These are phyloP conservation scores for Scutellospora calospora DNA, from an alignment of 371 early-diverging fungal species.

Conservation along the genomic window DNA sequence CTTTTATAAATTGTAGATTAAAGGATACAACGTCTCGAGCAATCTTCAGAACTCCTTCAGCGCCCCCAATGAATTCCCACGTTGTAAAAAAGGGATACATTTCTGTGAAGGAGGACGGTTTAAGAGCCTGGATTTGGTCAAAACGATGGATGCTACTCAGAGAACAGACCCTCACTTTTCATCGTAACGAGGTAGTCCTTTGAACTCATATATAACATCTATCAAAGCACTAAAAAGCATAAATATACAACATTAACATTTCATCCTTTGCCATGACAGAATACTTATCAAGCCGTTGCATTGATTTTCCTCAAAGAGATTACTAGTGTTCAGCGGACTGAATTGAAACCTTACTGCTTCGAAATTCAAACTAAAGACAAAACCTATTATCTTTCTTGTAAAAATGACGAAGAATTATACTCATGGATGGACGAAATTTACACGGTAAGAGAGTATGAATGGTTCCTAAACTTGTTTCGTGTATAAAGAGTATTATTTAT, in stretches of 20 bases:
- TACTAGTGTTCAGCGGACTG: slow-evolving; percentile 80
- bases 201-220: neutral
- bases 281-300: slow-evolving; percentile 73
- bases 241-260: neutral
- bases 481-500: neutral
- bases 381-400: slow-evolving; percentile 86
- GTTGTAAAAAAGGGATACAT: slow-evolving; percentile 87
- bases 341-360: slow-evolving; percentile 88
- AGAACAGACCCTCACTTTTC: slow-evolving; percentile 92
- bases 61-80: slow-evolving; percentile 17
- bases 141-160: slow-evolving; percentile 91
- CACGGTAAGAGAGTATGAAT: slow-evolving; percentile 56
- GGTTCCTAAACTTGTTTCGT: neutral
- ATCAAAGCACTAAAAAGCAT: neutral
- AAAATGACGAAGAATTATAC: slow-evolving; percentile 94
- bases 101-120: slow-evolving; percentile 89
- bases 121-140: slow-evolving; percentile 92
- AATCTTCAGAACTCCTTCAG: neutral
- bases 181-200: slow-evolving; percentile 83
- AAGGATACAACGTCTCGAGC: too few species aligned
- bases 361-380: slow-evolving; percentile 89
- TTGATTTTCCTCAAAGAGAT: slow-evolving; percentile 92
- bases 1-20: too few species aligned
- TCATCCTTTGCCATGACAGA: slow-evolving; percentile 53
- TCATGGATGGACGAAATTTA: slow-evolving; percentile 97